Evolutionary conservation across 306 rosid genomes (phyloP).

Genomic region (Cicer yamashitae): DNA sequence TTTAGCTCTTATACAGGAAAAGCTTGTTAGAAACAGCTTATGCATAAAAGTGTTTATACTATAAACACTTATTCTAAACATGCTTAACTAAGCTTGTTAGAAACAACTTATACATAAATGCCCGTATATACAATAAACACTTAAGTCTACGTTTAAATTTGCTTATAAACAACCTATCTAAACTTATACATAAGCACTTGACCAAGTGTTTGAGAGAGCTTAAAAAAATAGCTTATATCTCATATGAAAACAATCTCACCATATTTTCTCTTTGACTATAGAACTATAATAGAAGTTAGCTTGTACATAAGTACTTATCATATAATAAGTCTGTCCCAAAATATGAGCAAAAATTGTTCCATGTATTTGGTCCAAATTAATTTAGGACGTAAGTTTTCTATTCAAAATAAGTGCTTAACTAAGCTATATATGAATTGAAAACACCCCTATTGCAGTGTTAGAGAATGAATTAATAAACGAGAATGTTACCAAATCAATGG

Average conservation of each 20-base stretch:
- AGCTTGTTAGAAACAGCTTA: not conserved
- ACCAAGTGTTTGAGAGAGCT: not conserved
- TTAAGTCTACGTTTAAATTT: not conserved
- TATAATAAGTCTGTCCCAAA: no score
- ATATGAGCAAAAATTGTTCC: no score
- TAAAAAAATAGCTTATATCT: not conserved
- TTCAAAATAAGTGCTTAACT: not conserved
- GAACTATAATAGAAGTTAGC: not conserved
- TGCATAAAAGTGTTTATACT: not conserved
- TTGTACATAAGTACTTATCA: not conserved
- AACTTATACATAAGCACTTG: not conserved
- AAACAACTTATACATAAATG: not conserved
- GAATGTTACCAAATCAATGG: slow-evolving; percentile 55
- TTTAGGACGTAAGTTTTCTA: not conserved
- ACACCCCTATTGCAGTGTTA: not conserved
- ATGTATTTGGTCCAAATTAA: no score
- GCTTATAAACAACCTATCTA: not conserved
- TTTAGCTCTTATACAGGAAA: not conserved
- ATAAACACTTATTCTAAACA: not conserved
- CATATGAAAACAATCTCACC: not conserved
- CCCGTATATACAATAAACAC: not conserved
- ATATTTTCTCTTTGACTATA: not conserved
- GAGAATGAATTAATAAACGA: not conserved
- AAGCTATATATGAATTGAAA: not conserved
- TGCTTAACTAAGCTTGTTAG: not conserved